These are phyloP conservation scores for Xylariomycetidae sp. DNA, from an alignment of 2,329 filamentous ascomycete genomes.

Conservation along the genomic window DNA sequence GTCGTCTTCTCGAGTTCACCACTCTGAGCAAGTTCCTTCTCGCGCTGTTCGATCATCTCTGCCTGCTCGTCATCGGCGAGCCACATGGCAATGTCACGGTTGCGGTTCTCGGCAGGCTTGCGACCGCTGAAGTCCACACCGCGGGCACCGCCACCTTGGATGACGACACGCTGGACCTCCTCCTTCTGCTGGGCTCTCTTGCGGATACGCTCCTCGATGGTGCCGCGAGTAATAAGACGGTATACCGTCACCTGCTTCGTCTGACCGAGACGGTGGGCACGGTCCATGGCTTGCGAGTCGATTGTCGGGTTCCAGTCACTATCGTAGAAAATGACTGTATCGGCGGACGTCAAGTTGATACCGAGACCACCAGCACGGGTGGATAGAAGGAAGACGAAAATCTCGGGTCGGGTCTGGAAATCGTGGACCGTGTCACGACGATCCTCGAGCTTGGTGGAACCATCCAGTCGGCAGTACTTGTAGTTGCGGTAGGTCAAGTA, in stretches of 20 bases:
- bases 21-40: slow-evolving; percentile 75
- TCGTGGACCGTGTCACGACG: slow-evolving; percentile 92
- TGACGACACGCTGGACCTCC: slow-evolving; percentile 95
- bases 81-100: slow-evolving; percentile 98
- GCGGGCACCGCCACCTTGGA: slow-evolving; percentile 78
- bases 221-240: slow-evolving; percentile 90
- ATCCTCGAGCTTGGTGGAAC: slow-evolving; percentile 95
- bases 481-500: slow-evolving; percentile 98
- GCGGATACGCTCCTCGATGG: slow-evolving; percentile 95
- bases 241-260: slow-evolving; percentile 96
- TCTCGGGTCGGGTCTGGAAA: slow-evolving; percentile 90
- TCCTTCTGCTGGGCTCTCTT: slow-evolving; percentile 97
- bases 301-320: slow-evolving; percentile 99
- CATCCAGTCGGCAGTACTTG: slow-evolving; percentile 95
- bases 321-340: slow-evolving; percentile 99
- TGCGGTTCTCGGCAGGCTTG: slow-evolving; percentile 79
- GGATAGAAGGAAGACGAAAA: slow-evolving; percentile 94
- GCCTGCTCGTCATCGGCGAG: slow-evolving; percentile 95
- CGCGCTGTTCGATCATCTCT: slow-evolving; percentile 85
- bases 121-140: slow-evolving; percentile 96
- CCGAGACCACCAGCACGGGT: slow-evolving; percentile 95
- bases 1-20: slow-evolving; percentile 57
- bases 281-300: slow-evolving; percentile 97
- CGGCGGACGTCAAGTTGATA: slow-evolving; percentile 93
- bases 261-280: slow-evolving; percentile 94